Conservation (phyloP, 176 grass and related monocot genomes). For the Elymus sibiricus region DNA sequence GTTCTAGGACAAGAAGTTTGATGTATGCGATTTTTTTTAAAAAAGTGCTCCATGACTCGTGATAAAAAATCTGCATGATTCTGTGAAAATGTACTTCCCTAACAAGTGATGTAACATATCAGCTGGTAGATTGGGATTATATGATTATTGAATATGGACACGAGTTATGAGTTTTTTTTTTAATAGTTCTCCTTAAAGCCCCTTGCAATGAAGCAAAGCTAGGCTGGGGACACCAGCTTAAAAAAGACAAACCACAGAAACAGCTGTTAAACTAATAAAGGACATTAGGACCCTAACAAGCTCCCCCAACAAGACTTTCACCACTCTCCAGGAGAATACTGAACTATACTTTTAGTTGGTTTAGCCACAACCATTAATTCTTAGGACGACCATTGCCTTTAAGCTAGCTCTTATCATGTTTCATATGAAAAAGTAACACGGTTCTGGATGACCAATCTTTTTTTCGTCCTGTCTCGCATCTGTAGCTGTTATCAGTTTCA, state of each 20-base stretch:
- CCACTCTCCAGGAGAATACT: neutral
- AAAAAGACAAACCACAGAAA: no score
- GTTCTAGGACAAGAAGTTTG: neutral
- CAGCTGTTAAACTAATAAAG: no score
- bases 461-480: neutral
- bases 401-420: neutral
- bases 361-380: neutral
- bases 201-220: no score
- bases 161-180: neutral
- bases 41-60: neutral
- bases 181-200: neutral
- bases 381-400: neutral
- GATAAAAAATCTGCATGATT: neutral
- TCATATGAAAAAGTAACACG: neutral
- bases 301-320: neutral
- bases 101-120: neutral
- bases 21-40: neutral
- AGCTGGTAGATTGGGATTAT: neutral
- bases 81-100: neutral
- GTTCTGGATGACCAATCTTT: neutral
- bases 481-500: constrained; percentile 1
- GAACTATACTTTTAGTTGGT: neutral
- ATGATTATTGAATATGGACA: neutral
- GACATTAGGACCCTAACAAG: no score
- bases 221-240: no score